A percentile compares a stretch with the other conserved stretches of the same genome.
Evolutionary conservation across 2,329 filamentous ascomycete genomes (phyloP).

Genomic region (Colletotrichum horii): DNA sequence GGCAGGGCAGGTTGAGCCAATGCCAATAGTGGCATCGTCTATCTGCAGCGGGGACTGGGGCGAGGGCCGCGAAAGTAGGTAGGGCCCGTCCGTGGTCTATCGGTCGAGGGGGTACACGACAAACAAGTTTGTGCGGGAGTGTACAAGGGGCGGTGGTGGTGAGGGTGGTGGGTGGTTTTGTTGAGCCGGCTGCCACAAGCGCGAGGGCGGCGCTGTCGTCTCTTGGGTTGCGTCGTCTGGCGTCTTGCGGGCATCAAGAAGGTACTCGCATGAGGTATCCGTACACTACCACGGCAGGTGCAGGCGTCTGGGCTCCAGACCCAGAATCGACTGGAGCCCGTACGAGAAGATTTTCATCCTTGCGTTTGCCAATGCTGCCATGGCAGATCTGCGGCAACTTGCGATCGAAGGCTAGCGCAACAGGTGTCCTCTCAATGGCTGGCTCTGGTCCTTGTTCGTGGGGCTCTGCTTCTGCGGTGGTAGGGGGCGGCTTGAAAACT

Average conservation of each 20-base stretch:
- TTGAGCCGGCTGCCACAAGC: slow-evolving; percentile 14
- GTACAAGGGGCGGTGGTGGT: not conserved
- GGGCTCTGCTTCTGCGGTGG: slow-evolving; percentile 15
- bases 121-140: not conserved
- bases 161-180: not conserved
- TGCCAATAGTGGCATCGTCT: slow-evolving; percentile 13
- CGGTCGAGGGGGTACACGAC: not conserved
- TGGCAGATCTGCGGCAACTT: slow-evolving; percentile 21
- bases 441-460: slow-evolving; percentile 1
- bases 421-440: slow-evolving; percentile 4
- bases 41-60: slow-evolving; percentile 10
- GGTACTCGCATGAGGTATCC: not conserved
- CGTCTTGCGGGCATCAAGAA: not conserved
- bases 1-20: not conserved
- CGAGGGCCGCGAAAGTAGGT: not conserved
- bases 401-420: slow-evolving; percentile 18
- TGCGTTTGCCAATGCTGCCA: slow-evolving; percentile 16
- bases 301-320: slow-evolving; percentile 2
- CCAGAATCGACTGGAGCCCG: slow-evolving; percentile 10
- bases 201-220: not conserved
- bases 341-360: slow-evolving; percentile 23
- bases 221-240: not conserved
- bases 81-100: not conserved
- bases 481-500: slow-evolving; percentile 20
- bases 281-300: not conserved